Base-by-base conservation (phyloP, 2,329 filamentous ascomycete species). In the Microdochium bolleyi region DNA sequence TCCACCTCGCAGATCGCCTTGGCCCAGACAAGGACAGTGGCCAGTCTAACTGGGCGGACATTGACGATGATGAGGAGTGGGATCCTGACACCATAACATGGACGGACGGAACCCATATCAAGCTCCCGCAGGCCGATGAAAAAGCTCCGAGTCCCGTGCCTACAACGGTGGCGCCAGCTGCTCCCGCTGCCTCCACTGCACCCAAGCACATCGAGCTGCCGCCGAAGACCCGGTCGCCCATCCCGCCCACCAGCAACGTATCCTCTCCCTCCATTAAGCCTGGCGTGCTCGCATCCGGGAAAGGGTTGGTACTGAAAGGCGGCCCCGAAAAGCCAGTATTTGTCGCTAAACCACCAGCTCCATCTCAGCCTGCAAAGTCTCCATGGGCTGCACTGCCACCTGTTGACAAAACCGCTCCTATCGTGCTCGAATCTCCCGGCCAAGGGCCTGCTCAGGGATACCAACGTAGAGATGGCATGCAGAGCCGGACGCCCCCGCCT, bases 361-460 rank as follows among this genome's bases (percentile, higher is more conserved):
- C 80, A 3, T 80, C 86, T 9, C 78, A 84, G 1, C 87, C 90
- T 1, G 80, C 85, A 24, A 96, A 95, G 65, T 96, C 92, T 3
- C 92, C 92, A 3, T 97, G 92, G 92, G 92, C 92, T 24, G 66
- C 86, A 32, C 72, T 97, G 25, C 92, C 92, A 14, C 89, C 90
- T 1, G 81, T 96, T 7, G 90, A 95, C 11, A 92, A 86, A 65
- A 80, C 87, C 1, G 83, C 90, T 1, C 91, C 88, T 0, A 72
- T 85, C 16, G 70, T 79, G 7, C 76, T 85, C 55, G 88, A 89
- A 51, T 61, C 74, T 38, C 71, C 76, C 10, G 58, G 63, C 16
- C 55, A 59, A 37, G 61, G 63, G 22, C 51, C 56, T 9, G 60
- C 64, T 51, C 63, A 72, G 59, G 78, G 82, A 25, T 76, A 76